A percentile compares a stretch with the other conserved stretches of the same genome.
Evolutionary conservation across 306 rosid genomes (phyloP).

Genomic region (Inga laurina): DNA sequence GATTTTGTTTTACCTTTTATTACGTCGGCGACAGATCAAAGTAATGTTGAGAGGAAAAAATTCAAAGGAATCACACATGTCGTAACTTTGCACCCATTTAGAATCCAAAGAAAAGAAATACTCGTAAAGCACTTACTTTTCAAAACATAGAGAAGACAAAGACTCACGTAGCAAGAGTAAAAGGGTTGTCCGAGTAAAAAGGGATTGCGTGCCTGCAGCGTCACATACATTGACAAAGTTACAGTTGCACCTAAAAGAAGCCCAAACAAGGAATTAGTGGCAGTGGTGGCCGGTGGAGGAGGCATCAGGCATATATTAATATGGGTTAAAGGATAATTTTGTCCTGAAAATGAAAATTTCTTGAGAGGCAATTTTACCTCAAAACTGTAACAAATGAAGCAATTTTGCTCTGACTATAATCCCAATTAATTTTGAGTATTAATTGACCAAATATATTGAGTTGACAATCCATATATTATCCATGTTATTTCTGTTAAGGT

Average conservation of each 20-base stretch:
- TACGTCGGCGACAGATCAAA: constrained; percentile 7
- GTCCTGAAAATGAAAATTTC: too few species aligned
- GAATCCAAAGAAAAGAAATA: not conserved
- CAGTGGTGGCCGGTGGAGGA: not conserved
- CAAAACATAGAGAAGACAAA: constrained; percentile 2
- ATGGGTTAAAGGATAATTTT: too few species aligned
- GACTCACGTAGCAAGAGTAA: not conserved
- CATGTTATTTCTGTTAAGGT: too few species aligned
- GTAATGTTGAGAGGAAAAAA: not conserved
- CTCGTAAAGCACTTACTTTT: not conserved
- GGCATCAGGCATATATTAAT: not conserved
- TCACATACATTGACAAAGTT: not conserved
- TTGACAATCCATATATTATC: too few species aligned
- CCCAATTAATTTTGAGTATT: too few species aligned
- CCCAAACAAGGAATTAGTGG: not conserved
- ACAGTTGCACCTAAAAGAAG: not conserved
- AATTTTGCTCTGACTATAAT: too few species aligned
- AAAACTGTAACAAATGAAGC: too few species aligned
- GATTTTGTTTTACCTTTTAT: not conserved
- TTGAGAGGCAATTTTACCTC: too few species aligned
- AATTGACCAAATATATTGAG: too few species aligned
- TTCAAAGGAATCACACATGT: not conserved
- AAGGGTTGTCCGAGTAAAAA: not conserved
- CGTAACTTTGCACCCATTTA: not conserved
- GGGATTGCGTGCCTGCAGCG: not conserved